Base-by-base conservation (phyloP, 2,329 filamentous ascomycete species). In the Stagonosporopsis tanaceti region DNA sequence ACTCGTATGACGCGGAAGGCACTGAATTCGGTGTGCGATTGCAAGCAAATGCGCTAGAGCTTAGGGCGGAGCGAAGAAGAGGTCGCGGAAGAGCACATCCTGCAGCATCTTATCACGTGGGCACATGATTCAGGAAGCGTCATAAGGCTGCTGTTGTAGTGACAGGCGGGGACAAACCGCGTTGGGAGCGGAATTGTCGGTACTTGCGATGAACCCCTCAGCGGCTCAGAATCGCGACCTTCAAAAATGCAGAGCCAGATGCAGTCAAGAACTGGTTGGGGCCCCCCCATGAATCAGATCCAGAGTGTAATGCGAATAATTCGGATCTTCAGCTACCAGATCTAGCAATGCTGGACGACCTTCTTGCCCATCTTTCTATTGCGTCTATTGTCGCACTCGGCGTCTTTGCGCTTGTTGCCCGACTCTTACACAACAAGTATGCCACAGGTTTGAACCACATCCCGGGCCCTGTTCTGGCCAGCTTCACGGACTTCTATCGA, bases 401-500 rank as follows among this genome's bases (percentile, higher is more conserved):
- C 27, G 27, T 47, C 4, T 14, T 39, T 20, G 38, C 38, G 24
- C 34, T 57, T 35, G 17, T 39, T 25, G 47, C 47, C 41, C 20
- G 20, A 20, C 20, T 20, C 20, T 20, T 20, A 28, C 45, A 46
- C 41, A 56, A 56, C 15, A 50, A 34, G 14, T 56, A 50, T 30
- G 53, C n/a, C 2, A 41, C 40, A 2, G 41, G 47, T 11, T 35
- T 56, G n/a, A 50, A 25, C 11, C 47, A 56, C 12, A 20, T 89
- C 62, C 90, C 90, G 90, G 90, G 0, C 90, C 89, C 0, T 80
- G 20, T 87, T 32, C 66, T 90, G 32, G 90, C 90, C 15, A 86
- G 78, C 1, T 78, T 83, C 39, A 89, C 88, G 8, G 84, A 92
- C 68, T 85, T 85, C 79, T 93, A 89, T 88, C 82, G 89, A 14